Conservation (phyloP, 768 basidiomycete genomes). For the Candolleomyces efflorescens region DNA sequence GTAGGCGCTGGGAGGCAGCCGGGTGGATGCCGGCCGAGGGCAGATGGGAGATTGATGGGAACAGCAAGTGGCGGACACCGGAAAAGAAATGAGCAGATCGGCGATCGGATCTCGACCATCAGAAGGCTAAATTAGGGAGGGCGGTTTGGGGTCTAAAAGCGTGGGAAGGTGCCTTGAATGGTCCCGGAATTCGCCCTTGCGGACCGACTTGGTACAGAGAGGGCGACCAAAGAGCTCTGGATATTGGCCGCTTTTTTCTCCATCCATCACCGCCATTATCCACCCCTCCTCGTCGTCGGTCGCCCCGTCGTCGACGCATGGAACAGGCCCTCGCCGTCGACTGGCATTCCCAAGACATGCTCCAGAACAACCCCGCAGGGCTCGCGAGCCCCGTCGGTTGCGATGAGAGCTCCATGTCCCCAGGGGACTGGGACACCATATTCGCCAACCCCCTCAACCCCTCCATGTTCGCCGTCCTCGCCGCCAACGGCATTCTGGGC, state of each 20-base stretch:
- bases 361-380: constrained; percentile 6
- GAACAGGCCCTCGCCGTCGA: constrained; percentile 1
- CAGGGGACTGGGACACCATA: constrained; percentile 48
- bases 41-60: too few species aligned
- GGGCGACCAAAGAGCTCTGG: not conserved
- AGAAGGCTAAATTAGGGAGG: not conserved
- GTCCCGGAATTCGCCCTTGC: not conserved
- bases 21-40: too few species aligned
- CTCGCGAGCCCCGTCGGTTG: constrained; percentile 6
- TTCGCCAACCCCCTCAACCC: constrained; percentile 64
- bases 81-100: not conserved
- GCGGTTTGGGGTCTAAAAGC: not conserved
- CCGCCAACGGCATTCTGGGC: constrained; percentile 54
- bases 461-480: constrained; percentile 54
- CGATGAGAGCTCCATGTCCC: constrained; percentile 19
- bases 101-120: not conserved
- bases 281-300: not conserved
- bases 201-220: not conserved
- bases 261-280: constrained; percentile 3
- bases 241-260: not conserved
- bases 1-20: too few species aligned
- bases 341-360: constrained; percentile 1
- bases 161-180: constrained; percentile 1
- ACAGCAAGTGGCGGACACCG: not conserved
- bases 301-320: not conserved